These are phyloP conservation scores for Salvia splendens DNA, from an alignment of 257 asterid genomes.

Conservation along the genomic window DNA sequence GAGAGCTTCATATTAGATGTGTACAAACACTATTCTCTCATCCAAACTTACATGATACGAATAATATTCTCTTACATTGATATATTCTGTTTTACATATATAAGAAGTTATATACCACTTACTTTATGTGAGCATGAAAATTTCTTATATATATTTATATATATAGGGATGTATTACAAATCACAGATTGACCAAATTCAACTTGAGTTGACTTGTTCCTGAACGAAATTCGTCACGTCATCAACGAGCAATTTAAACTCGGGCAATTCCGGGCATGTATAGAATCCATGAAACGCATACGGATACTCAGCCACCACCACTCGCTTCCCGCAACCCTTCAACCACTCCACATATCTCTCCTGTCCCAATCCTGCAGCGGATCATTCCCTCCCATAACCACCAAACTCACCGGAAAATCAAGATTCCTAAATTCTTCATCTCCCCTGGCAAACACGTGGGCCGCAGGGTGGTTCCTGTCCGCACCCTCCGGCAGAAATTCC, in stretches of 20 bases:
- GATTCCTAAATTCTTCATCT: not conserved
- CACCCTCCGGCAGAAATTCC: conserved; percentile 47
- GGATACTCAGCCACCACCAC: conserved; percentile 40
- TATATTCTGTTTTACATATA: too few relatives aligned
- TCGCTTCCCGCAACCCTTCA: conserved; percentile 38
- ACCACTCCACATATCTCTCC: conserved; percentile 35
- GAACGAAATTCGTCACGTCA: conserved; percentile 29
- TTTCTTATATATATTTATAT: too few relatives aligned
- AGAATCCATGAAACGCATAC: conserved; percentile 47
- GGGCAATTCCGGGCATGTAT: conserved; percentile 37
- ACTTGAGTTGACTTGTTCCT: conserved; percentile 4
- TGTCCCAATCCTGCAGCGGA: conserved; percentile 50
- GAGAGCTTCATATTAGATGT: too few relatives aligned
- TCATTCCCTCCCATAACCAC: conserved; percentile 47
- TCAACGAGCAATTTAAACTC: conserved; percentile 32
- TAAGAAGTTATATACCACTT: too few relatives aligned
- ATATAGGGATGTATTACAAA: too few relatives aligned
- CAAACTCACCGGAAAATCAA: conserved; percentile 37
- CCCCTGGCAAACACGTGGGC: conserved; percentile 27
- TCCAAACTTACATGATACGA: too few relatives aligned
- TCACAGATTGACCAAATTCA: not conserved
- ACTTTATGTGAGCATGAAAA: too few relatives aligned
- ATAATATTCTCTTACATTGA: too few relatives aligned
- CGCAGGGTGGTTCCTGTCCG: conserved; percentile 46
- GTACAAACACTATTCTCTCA: too few relatives aligned